Conservation (phyloP, 805 yeast genomes). For the Kazachstania bromeliacearum region DNA sequence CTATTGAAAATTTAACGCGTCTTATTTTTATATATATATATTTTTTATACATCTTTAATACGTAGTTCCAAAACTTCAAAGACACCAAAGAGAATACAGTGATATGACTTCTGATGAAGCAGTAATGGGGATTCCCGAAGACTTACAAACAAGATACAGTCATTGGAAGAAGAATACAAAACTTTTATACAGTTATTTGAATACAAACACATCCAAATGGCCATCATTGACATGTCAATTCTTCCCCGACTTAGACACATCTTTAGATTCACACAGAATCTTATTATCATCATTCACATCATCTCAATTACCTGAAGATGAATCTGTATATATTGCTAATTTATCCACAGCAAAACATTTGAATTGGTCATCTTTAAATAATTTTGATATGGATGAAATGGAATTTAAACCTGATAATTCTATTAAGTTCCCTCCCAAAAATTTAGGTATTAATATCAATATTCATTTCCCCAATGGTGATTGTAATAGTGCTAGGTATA, state of each 20-base stretch:
- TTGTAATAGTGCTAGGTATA: conserved; percentile 58
- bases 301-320: conserved; percentile 28
- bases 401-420: conserved; percentile 30
- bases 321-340: conserved; percentile 21
- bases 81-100: too few species aligned
- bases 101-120: not conserved
- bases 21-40: too few species aligned
- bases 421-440: conserved; percentile 21
- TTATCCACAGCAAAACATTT: conserved; percentile 27
- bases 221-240: conserved; percentile 67
- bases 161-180: conserved; percentile 78
- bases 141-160: conserved; percentile 26
- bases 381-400: conserved; percentile 31
- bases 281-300: conserved; percentile 29
- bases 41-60: too few species aligned
- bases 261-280: conserved; percentile 21
- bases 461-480: conserved; percentile 39
- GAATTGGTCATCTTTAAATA: conserved; percentile 28
- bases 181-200: conserved; percentile 60
- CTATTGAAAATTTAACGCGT: too few species aligned
- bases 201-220: conserved; percentile 57
- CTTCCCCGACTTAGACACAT: conserved; percentile 40
- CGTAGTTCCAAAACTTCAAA: too few species aligned
- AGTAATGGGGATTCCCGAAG: conserved; percentile 11
- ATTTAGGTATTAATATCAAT: conserved; percentile 18